Percentiles rank a stretch among this genome's conserved stretches.
phyloP scores from a whole-genome alignment of 1,139 yeast species.

The Yamadazyma sp. region DNA sequence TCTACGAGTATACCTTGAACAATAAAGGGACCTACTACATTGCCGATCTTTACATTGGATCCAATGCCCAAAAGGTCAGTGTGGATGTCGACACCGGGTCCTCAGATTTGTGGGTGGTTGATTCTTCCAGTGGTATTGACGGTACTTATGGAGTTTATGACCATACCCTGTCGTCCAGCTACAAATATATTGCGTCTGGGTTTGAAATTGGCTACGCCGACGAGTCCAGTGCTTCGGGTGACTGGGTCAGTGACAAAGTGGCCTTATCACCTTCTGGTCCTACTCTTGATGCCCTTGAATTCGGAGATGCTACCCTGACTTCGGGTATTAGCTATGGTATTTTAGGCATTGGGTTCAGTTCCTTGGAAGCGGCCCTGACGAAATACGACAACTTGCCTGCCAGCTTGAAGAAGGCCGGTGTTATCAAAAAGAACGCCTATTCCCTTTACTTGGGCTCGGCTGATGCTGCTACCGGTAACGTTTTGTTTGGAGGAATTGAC shows the following conservation, averaged over 20 bases:
- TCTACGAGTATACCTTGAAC: constrained; percentile 4
- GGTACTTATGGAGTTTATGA: constrained; percentile 14
- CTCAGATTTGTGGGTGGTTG: constrained; percentile 46
- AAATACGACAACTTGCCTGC: constrained; percentile 28
- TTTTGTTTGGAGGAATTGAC: constrained; percentile 54
- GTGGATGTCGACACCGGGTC: constrained; percentile 48
- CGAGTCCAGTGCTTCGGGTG: constrained; percentile 57
- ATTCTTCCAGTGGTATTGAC: constrained; percentile 9
- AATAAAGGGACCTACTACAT: constrained; percentile 40
- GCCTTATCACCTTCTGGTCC: constrained; percentile 11
- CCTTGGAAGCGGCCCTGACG: constrained; percentile 9
- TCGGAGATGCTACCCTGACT: constrained; percentile 10
- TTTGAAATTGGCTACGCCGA: constrained; percentile 60
- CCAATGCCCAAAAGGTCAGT: constrained; percentile 26
- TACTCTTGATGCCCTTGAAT: constrained; percentile 4
- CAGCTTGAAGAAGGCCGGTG: constrained; percentile 25
- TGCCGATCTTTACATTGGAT: constrained; percentile 39
- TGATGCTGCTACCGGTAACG: constrained; percentile 32
- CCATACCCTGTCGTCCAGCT: constrained; percentile 20
- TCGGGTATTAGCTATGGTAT: constrained; percentile 30
- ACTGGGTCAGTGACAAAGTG: constrained; percentile 53
- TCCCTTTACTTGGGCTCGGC: constrained; percentile 30
- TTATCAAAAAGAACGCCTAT: constrained; percentile 28
- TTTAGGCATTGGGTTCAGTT: constrained; percentile 39
- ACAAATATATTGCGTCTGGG: constrained; percentile 31